Conservation (phyloP, 1,139 yeast genomes). For the Geotrichum citri-aurantii region DNA sequence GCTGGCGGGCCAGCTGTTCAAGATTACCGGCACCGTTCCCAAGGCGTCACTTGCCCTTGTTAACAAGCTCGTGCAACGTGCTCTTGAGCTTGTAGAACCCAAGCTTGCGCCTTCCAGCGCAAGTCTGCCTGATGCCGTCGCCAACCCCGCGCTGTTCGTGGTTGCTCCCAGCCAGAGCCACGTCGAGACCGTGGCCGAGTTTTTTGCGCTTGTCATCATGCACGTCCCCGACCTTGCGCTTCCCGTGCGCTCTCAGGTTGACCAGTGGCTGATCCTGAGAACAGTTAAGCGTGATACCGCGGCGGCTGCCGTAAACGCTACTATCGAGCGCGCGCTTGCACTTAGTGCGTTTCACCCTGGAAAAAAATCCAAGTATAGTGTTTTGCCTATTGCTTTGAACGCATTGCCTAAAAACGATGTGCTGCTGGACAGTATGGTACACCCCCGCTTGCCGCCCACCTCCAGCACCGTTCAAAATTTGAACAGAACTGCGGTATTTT, state of each 20-base stretch:
- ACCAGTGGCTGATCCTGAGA: slow-evolving; percentile 51
- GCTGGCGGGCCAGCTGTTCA: slow-evolving; percentile 21
- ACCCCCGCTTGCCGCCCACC: slow-evolving; percentile 71
- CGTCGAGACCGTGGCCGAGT: slow-evolving; percentile 40
- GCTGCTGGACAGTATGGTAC: slow-evolving; percentile 52
- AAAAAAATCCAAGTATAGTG: slow-evolving; percentile 49
- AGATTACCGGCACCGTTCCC: slow-evolving; percentile 20
- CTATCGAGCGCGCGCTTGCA: slow-evolving; percentile 4
- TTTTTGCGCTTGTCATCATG: slow-evolving; percentile 47
- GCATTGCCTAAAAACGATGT: slow-evolving; percentile 37
- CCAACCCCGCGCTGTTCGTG: slow-evolving; percentile 58
- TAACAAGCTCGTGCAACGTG: slow-evolving; percentile 20
- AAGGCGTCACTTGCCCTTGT: slow-evolving; percentile 18
- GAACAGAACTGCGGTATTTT: slow-evolving; percentile 5
- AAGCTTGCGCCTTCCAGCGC: slow-evolving; percentile 41
- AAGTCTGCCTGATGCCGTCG: slow-evolving; percentile 58
- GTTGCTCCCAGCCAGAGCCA: slow-evolving; percentile 41
- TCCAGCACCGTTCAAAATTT: slow-evolving; percentile 17
- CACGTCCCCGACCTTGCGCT: slow-evolving; percentile 50
- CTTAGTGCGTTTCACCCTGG: slow-evolving; percentile 59
- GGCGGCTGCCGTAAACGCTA: slow-evolving; percentile 38
- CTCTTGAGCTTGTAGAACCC: slow-evolving; percentile 29
- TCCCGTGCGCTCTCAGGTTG: slow-evolving; percentile 56
- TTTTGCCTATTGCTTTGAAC: slow-evolving; percentile 64
- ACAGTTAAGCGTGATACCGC: slow-evolving; percentile 29